Base-by-base conservation (phyloP, 2,329 filamentous ascomycete species). In the Sclerotinia glacialis region DNA sequence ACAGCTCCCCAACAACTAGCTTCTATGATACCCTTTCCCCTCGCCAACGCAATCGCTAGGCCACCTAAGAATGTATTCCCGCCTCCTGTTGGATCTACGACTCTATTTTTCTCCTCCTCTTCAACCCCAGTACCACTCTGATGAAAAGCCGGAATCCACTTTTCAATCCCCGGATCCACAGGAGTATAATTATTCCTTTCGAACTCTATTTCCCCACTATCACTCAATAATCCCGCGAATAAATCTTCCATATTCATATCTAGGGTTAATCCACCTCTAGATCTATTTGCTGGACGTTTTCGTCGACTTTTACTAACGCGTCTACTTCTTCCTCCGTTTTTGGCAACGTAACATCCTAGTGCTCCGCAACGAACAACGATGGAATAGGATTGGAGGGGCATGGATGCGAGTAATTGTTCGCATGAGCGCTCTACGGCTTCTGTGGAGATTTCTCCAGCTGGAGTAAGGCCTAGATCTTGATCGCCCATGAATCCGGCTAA, bases 31-130 rank as follows among this genome's bases (percentile, higher is more conserved):
- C 77, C 75, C 71, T 84, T 81, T 1, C 85, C 87, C 63, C 89
- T 79, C 42, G 82, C 87, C 71, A 89, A 78, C 1, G 82, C 86
- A 16, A 88, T 80, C 0, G 82, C 80, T 56, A 87, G 72, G n/a
- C 84, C 83, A 28, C 84, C 83, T 31, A 97, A 81, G 73, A 97
- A 98, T 0, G 90, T 89, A 78, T 99, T 99, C 0, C 95, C 95
- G 26, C 93, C 95, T 12, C 95, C 95, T 0, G 95, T 98, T 0
- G 94, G 93, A 77, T 98, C 95, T n/a, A 95, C 80, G 1, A 97
- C 92, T 47, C 55, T 65, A 16, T 12, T 40, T 40, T 53, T 23
- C 49, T 69, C 54, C 16, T 23, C n/a, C 56, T 61, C 37, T 52
- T 53, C 52, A 21, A 16, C 37, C 16, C 37, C 37, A 18, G 50